Evolutionary conservation across 306 rosid species (phyloP), one percentile per base, ranked within the genome.

Genomic region (Vicia villosa): DNA sequence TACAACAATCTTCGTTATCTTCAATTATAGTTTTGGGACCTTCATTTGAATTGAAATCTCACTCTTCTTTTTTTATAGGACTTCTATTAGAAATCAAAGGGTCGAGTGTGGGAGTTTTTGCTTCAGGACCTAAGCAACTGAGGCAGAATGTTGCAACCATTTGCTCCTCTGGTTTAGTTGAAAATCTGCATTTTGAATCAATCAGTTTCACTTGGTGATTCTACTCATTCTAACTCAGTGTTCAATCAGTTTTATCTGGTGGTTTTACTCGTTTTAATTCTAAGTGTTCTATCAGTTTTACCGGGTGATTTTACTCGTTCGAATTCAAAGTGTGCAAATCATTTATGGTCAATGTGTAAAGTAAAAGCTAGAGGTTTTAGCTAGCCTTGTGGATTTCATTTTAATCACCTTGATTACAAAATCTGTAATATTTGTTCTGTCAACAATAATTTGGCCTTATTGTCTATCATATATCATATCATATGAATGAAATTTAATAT

Each of bases 191-290:
- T 67, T 76, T 86, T 49, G 88, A 88, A 74, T 88, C 89, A 34
- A 78, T 86, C 11, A 91, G 97, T 74, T 91, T 91, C 63, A 85
- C 81, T 47, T 91, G 97, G 97, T 91, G 88, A 88, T 66, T 46
- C 30, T 50, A 22, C 26, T 45, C 34, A 6, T 52, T 52, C 26
- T 17, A 50, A 50, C 19, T 19, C 28, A 50, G 38, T 12, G 45
- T 42, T 7, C 38, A 8, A 34, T 34, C 38, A 34, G 10, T 34
- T 34, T 7, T 34, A 34, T 10, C 38, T 7, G 38, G 3, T 34
- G 38, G 8, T 7, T 34, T 34, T 34, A 4, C n/a, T 41, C 15
- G 11, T 37, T 22, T 15, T 34, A 37, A 46, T 42, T 3, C 21
- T 32, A 63, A n/a, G n/a, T n/a, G n/a, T n/a, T n/a, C n/a, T n/a